Evolutionary conservation across 2,329 filamentous ascomycete genomes (phyloP).

Genomic region (Pyrenophora teres): DNA sequence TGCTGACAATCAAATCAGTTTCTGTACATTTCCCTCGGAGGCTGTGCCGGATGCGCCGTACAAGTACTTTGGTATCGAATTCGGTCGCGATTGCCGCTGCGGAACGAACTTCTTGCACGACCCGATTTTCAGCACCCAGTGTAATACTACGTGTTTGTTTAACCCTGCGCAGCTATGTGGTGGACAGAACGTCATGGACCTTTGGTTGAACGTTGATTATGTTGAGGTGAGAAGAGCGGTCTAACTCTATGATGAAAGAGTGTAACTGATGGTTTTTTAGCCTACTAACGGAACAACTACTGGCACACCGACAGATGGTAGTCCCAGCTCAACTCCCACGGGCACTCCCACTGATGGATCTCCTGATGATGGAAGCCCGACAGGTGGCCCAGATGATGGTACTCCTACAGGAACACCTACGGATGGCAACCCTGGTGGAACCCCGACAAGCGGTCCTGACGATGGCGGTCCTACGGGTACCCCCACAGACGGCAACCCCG

Average conservation of each 20-base stretch:
- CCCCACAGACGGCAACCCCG: too few species aligned
- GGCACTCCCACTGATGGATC: too few species aligned
- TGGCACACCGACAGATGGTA: too few species aligned
- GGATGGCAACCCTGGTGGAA: too few species aligned
- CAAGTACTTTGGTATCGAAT: conserved; percentile 13
- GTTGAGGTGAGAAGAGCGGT: conserved; percentile 4
- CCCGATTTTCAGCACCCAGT: background rate
- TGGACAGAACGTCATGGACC: conserved; percentile 5
- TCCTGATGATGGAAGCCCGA: background rate
- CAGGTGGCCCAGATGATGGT: too few species aligned
- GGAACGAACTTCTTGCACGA: conserved; percentile 1
- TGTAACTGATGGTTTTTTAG: too few species aligned
- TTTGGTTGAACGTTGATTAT: conserved; percentile 9
- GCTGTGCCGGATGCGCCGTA: conserved; percentile 6
- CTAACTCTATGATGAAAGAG: background rate
- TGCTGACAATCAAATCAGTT: background rate
- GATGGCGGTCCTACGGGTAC: too few species aligned
- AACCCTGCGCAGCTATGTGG: conserved; percentile 3
- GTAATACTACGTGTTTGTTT: conserved; percentile 1
- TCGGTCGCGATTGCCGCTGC: conserved; percentile 11
- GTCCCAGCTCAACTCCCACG: too few species aligned
- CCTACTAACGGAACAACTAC: too few species aligned
- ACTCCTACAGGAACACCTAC: too few species aligned
- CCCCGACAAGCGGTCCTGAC: too few species aligned
- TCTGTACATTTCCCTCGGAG: conserved; percentile 4